Conservation (phyloP, 129 eudicot species). For the Flaveria linearis region DNA sequence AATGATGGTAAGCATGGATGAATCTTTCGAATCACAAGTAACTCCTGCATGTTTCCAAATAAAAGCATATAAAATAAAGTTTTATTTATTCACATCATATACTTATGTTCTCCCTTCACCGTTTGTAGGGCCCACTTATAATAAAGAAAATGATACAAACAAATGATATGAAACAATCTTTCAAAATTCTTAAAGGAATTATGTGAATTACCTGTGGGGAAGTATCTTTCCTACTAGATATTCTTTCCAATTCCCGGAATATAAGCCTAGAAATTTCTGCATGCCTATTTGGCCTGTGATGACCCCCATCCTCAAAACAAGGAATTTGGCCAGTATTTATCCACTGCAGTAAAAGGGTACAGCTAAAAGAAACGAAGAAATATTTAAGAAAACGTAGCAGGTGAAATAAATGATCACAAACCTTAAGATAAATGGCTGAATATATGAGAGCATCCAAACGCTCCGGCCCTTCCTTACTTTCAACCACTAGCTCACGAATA, state of each 20-base stretch:
- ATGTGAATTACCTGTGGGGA: conserved; percentile 62
- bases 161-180: neutral
- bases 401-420: conserved; percentile 28
- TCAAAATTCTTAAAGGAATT: neutral
- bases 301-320: conserved; percentile 97
- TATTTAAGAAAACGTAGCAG: neutral
- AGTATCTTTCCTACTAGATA: conserved; percentile 69
- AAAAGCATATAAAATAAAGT: conserved; percentile 11
- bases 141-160: neutral
- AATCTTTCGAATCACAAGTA: conserved; percentile 85
- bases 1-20: conserved; percentile 97
- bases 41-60: conserved; percentile 56
- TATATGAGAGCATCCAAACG: conserved; percentile 91
- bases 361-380: neutral
- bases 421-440: conserved; percentile 95
- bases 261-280: conserved; percentile 96
- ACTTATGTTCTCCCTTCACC: neutral
- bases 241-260: conserved; percentile 82
- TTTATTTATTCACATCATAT: conserved; percentile 7
- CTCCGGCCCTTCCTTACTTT: conserved; percentile 50
- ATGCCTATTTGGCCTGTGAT: conserved; percentile 91
- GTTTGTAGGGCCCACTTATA: neutral
- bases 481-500: conserved; percentile 80
- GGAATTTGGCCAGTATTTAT: conserved; percentile 95
- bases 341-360: conserved; percentile 62